These are phyloP conservation scores for Aphanomyces astaci DNA, from an alignment of 352 stramenopile genomes.

Conservation along the genomic window DNA sequence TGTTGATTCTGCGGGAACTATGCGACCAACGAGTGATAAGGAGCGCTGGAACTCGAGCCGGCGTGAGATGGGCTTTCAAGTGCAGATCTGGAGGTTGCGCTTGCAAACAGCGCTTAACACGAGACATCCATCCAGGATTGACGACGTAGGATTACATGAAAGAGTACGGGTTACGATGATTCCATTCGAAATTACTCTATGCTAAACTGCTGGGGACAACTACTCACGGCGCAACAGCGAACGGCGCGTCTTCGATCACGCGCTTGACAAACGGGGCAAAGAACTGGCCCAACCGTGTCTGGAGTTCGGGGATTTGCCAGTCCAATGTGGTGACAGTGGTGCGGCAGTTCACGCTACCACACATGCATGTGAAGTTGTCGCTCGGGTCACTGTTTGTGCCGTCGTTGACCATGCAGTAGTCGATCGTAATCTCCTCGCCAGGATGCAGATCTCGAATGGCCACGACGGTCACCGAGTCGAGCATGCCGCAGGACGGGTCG, in stretches of 20 bases:
- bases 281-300: slow-evolving; percentile 18
- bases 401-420: slow-evolving; percentile 25
- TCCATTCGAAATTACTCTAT: too few species aligned
- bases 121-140: too few species aligned
- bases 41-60: too few species aligned
- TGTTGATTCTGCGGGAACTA: too few species aligned
- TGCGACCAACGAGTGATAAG: too few species aligned
- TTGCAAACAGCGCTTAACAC: too few species aligned
- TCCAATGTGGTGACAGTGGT: slow-evolving; percentile 16
- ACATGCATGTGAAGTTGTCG: slow-evolving; percentile 24
- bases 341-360: slow-evolving; percentile 21
- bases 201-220: too few species aligned
- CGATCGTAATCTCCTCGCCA: slow-evolving; percentile 22
- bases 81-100: too few species aligned
- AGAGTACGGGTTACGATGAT: too few species aligned
- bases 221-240: not conserved
- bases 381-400: slow-evolving; percentile 16
- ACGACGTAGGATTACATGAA: too few species aligned
- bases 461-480: slow-evolving; percentile 20
- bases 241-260: slow-evolving; percentile 20
- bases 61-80: too few species aligned
- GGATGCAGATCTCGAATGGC: slow-evolving; percentile 21
- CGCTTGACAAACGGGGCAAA: slow-evolving; percentile 23
- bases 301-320: slow-evolving; percentile 20
- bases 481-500: slow-evolving; percentile 21